phyloP scores from a whole-genome alignment of 2,329 filamentous ascomycete species.

The Fusarium caatingaense region DNA sequence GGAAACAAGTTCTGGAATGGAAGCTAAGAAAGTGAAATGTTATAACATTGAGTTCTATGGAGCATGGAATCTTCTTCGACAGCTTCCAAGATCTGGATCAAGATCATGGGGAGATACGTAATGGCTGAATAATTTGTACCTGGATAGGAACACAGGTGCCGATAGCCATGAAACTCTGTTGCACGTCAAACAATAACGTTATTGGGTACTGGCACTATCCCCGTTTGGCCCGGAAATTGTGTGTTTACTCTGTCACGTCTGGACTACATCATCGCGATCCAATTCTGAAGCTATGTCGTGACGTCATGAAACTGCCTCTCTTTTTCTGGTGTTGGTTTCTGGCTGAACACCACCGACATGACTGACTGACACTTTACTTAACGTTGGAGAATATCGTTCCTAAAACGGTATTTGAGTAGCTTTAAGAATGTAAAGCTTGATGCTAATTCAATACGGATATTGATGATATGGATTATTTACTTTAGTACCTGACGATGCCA shows the following conservation, averaged over 20 bases:
- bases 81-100: constrained; percentile 29
- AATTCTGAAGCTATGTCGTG: constrained; percentile 32
- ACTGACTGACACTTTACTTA: not conserved
- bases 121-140: constrained; percentile 25
- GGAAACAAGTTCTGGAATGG: constrained; percentile 2
- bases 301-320: constrained; percentile 41
- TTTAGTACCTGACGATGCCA: not conserved
- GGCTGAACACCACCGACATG: not conserved
- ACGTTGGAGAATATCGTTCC: not conserved
- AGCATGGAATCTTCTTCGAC: constrained; percentile 23
- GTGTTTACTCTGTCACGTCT: constrained; percentile 34
- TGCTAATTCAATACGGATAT: not conserved
- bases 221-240: constrained; percentile 5
- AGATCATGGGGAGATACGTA: constrained; percentile 25
- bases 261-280: constrained; percentile 41
- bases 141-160: not conserved
- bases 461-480: not conserved
- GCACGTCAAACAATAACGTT: not conserved
- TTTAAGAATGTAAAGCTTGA: not conserved
- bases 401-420: not conserved
- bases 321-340: not conserved
- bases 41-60: constrained; percentile 7
- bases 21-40: constrained; percentile 18
- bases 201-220: not conserved
- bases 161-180: constrained; percentile 26